Conservation (phyloP, 1,284 basidiomycete genomes). For the Puccinia novopanici region DNA sequence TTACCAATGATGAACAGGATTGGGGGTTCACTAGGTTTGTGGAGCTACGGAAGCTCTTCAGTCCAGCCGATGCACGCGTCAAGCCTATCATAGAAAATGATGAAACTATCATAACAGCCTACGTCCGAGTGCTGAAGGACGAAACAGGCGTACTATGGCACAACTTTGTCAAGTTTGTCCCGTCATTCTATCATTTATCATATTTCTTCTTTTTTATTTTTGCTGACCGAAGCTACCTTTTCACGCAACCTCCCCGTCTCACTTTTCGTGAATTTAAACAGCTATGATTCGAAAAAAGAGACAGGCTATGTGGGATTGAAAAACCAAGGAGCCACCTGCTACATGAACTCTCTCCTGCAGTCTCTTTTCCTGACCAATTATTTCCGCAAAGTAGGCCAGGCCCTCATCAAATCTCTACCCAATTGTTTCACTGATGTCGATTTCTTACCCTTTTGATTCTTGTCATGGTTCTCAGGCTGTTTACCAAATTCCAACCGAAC, state of each 20-base stretch:
- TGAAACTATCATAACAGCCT: constrained; percentile 88
- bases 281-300: constrained; percentile 99
- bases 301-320: constrained; percentile 97
- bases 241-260: constrained; percentile 28
- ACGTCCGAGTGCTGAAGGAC: constrained; percentile 94
- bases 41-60: constrained; percentile 91
- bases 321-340: constrained; percentile 99
- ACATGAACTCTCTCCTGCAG: constrained; percentile 99
- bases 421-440: no score
- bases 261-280: constrained; percentile 61
- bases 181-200: not conserved
- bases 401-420: no score
- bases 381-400: constrained; percentile 82
- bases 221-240: constrained; percentile 4
- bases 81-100: constrained; percentile 96
- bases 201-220: constrained; percentile 14
- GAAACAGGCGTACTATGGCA: constrained; percentile 99
- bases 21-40: constrained; percentile 99
- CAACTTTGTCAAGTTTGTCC: constrained; percentile 93
- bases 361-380: constrained; percentile 93
- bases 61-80: constrained; percentile 77
- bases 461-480: constrained; percentile 70
- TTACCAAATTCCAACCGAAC: constrained; percentile 98
- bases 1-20: constrained; percentile 98
- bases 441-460: not conserved